phyloP scores from a whole-genome alignment of 2,329 filamentous ascomycete genomes.

The Madurella mycetomatis region DNA sequence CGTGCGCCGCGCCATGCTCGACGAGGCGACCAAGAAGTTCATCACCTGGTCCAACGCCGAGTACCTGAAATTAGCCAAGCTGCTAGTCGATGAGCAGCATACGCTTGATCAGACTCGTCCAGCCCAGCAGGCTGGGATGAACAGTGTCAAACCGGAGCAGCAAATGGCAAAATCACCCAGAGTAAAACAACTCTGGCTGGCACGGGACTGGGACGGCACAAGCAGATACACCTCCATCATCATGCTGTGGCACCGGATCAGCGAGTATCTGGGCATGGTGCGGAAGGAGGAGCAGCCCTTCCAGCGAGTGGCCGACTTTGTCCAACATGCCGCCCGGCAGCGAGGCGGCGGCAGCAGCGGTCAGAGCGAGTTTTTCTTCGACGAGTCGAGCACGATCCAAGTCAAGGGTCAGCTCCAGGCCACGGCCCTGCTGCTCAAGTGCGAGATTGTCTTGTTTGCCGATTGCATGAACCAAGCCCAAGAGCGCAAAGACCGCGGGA shows the following conservation, averaged over 20 bases:
- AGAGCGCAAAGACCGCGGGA: constrained; percentile 10
- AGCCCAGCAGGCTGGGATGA: too few species aligned
- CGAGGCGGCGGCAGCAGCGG: constrained; percentile 16
- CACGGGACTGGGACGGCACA: not conserved
- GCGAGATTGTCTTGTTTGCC: constrained; percentile 44
- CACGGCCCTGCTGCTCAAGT: constrained; percentile 41
- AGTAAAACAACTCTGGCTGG: not conserved
- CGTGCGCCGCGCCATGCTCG: constrained; percentile 54
- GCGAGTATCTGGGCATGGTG: constrained; percentile 29
- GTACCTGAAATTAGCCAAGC: constrained; percentile 34
- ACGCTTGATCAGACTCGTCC: not conserved
- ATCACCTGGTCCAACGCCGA: constrained; percentile 37
- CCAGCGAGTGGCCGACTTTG: constrained; percentile 42
- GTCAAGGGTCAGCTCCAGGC: constrained; percentile 39
- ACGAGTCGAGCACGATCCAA: constrained; percentile 34
- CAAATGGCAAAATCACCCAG: not conserved
- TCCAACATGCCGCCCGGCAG: constrained; percentile 37
- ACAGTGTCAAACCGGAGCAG: not conserved
- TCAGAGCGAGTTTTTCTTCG: constrained; percentile 31
- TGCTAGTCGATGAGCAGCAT: constrained; percentile 24
- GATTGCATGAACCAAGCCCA: constrained; percentile 22
- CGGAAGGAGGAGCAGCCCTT: constrained; percentile 46
- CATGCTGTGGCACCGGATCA: constrained; percentile 20
- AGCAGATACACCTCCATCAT: constrained; percentile 24
- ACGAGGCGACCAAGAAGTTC: constrained; percentile 62